Conservation (phyloP, 2,329 filamentous ascomycete species). For the Penicillium sp. region DNA sequence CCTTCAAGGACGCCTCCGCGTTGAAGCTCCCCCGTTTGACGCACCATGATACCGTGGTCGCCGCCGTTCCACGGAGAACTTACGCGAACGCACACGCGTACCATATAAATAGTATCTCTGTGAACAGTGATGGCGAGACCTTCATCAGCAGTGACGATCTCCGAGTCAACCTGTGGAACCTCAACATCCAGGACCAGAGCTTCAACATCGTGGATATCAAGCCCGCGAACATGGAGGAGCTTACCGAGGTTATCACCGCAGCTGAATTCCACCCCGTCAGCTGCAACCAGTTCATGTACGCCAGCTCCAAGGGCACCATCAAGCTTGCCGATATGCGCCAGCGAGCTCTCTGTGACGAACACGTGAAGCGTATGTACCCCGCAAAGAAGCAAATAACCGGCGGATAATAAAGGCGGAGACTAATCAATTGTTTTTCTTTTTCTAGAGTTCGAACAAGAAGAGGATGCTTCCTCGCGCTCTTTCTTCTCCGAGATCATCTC, state of each 20-base stretch:
- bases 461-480: conserved; percentile 92
- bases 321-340: conserved; percentile 98
- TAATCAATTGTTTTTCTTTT: conserved; percentile 11
- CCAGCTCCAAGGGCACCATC: conserved; percentile 97
- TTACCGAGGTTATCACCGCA: conserved; percentile 97
- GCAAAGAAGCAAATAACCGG: neutral
- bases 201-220: conserved; percentile 99
- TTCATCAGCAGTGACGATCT: conserved; percentile 99
- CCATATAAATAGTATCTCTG: conserved; percentile 99
- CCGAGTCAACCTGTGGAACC: conserved; percentile 97
- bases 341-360: conserved; percentile 92
- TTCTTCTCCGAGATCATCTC: conserved; percentile 99
- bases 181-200: conserved; percentile 99
- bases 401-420: conserved; percentile 24
- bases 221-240: conserved; percentile 98
- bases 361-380: conserved; percentile 77
- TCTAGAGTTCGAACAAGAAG: conserved; percentile 96
- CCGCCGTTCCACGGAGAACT: conserved; percentile 90
- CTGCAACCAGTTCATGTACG: conserved; percentile 99
- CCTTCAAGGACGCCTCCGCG: conserved; percentile 79
- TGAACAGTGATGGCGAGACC: conserved; percentile 98
- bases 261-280: conserved; percentile 96
- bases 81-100: conserved; percentile 99
- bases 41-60: conserved; percentile 97
- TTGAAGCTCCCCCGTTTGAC: conserved; percentile 95